Conservation (phyloP, 2,329 filamentous ascomycete genomes). For the Calonectria pseudoturangicola region DNA sequence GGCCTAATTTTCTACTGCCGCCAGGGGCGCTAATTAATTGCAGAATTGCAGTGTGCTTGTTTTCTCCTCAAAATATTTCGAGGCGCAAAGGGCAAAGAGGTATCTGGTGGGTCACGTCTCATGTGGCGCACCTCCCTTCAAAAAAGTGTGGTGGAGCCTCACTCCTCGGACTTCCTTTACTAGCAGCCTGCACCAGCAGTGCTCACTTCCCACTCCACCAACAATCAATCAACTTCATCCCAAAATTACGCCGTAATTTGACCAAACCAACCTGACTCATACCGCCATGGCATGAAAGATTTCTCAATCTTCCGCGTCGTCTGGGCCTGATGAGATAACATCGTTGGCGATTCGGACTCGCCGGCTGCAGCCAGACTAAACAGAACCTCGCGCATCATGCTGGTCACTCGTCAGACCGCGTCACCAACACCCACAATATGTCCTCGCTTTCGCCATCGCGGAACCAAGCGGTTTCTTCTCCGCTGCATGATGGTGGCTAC, state of each 20-base stretch:
- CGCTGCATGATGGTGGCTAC: constrained; percentile 48
- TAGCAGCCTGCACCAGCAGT: background rate
- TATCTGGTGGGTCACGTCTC: constrained; percentile 8
- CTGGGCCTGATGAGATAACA: background rate
- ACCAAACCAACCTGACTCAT: background rate
- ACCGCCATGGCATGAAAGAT: background rate
- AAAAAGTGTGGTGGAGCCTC: constrained; percentile 9
- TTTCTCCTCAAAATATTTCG: constrained; percentile 14
- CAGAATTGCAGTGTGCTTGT: background rate
- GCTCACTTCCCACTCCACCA: background rate
- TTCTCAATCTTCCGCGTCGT: background rate
- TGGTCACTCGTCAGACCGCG: constrained; percentile 1
- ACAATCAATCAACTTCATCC: constrained; percentile 16
- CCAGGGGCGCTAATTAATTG: background rate
- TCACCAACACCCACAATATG: constrained; percentile 45
- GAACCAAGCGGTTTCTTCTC: constrained; percentile 52
- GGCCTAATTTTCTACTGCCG: background rate
- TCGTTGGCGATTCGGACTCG: background rate
- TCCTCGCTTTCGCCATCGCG: constrained; percentile 46
- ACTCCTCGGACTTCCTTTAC: background rate
- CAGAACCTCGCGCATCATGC: constrained; percentile 20
- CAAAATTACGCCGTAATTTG: background rate
- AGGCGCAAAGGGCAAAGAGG: background rate
- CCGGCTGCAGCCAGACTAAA: constrained; percentile 18
- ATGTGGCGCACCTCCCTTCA: constrained; percentile 17